These are phyloP conservation scores for Aureobasidium vineae DNA, from an alignment of 2,329 filamentous ascomycete species.

Conservation along the genomic window DNA sequence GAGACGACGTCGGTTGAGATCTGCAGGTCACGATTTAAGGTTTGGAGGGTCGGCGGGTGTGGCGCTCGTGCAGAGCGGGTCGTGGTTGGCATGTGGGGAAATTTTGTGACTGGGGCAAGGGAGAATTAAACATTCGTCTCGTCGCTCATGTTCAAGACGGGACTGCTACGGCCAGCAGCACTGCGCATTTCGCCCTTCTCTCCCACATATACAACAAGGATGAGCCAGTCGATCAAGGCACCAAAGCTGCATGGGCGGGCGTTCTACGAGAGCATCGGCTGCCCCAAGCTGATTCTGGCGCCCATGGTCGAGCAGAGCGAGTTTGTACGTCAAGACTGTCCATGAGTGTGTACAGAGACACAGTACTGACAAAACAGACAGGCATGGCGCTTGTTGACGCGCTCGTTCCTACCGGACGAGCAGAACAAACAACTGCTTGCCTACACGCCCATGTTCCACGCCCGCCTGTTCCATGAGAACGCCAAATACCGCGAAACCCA, in stretches of 20 bases:
- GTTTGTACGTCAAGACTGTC: slow-evolving; percentile 66
- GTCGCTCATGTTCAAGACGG: slow-evolving; percentile 12
- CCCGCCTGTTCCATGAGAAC: slow-evolving; percentile 77
- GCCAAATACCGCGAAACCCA: slow-evolving; percentile 73
- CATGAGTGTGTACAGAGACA: not conserved
- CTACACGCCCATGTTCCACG: slow-evolving; percentile 96
- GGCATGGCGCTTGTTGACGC: slow-evolving; percentile 96
- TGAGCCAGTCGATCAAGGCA: not conserved
- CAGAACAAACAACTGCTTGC: slow-evolving; percentile 68
- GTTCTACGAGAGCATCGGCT: slow-evolving; percentile 94
- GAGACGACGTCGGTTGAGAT: not conserved
- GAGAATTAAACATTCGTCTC: not conserved
- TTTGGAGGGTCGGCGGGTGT: not conserved
- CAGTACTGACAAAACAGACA: slow-evolving; percentile 41
- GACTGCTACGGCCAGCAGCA: not conserved
- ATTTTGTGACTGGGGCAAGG: not conserved
- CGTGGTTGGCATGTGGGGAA: not conserved
- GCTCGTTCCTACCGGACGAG: slow-evolving; percentile 74
- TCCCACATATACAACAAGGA: not conserved
- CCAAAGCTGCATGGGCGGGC: slow-evolving; percentile 61
- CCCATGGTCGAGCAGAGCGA: slow-evolving; percentile 99
- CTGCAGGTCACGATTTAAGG: not conserved
- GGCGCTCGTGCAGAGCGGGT: not conserved
- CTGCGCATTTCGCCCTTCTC: not conserved
- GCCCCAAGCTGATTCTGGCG: slow-evolving; percentile 84